Evolutionary conservation across 2,329 filamentous ascomycete species (phyloP), one percentile per base, ranked within the genome.

Genomic region (Drechslera avenae): DNA sequence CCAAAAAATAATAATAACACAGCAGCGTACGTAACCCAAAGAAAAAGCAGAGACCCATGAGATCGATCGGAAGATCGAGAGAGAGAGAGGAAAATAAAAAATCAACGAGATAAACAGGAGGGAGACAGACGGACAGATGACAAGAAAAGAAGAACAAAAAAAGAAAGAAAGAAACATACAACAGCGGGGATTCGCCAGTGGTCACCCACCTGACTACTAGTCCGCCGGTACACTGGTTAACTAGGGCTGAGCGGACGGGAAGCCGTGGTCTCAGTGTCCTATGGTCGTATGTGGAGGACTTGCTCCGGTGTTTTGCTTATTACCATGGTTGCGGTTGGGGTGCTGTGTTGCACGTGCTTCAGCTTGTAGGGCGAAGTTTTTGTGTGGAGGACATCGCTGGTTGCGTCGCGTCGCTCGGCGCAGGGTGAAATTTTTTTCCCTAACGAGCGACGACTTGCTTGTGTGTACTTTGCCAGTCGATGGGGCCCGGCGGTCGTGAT

Each of bases 191-290:
- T 32, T 41, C 28, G 39, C 39, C 16, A 32, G 28, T 19, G 39
- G 39, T 32, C 39, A 21, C 16, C 26, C 39, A 41, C 39, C 28
- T 41, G 17, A 41, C 39, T 41, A 41, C 28, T 41, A 41, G 17
- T 19, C 17, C 34, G 34, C 34, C 34, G 34, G 34, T 36, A 36
- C 34, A 36, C 30, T 32, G 39, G n/a, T 33, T 42, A 30, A 28
- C n/a, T 16, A 30, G n/a, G 37, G 12, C 19, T 23, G 23, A 39
- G n/a, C 39, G 28, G 39, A 41, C 28, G 28, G 28, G 19, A 18
- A 41, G 28, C 39, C 28, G n/a, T 39, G 36, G 3, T 28, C 8
- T 14, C 8, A 41, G 28, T 43, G 19, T 34, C 21, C 40, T 43
- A 28, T 43, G 40, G 40, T 32, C 40, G 40, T 43, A 34, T 43